Percentiles rank a stretch among this genome's conserved stretches.
phyloP scores from a whole-genome alignment of 1,139 yeast genomes.

The Kluyveromyces marxianus region DNA sequence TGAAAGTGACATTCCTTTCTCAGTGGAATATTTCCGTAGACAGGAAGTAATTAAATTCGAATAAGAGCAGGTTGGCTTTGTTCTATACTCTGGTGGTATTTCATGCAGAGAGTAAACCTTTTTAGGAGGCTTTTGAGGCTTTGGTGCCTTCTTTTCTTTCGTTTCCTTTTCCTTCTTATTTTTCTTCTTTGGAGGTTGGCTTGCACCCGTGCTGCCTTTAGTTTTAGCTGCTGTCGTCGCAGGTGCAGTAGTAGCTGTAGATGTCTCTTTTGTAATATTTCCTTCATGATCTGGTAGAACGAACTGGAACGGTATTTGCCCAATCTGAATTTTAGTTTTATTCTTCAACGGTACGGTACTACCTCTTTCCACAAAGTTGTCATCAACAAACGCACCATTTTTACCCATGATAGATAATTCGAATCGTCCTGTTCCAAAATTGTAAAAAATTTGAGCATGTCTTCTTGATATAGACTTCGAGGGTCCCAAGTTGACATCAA shows the following conservation, averaged over 20 bases:
- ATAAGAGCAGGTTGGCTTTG: slow-evolving; percentile 75
- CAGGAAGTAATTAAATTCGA: slow-evolving; percentile 77
- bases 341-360: slow-evolving; percentile 79
- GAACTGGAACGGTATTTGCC: slow-evolving; percentile 82
- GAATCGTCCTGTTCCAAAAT: slow-evolving; percentile 88
- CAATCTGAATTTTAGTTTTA: slow-evolving; percentile 82
- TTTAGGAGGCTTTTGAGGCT: slow-evolving; percentile 49
- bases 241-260: too few relatives aligned
- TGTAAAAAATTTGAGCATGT: slow-evolving; percentile 91
- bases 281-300: slow-evolving; percentile 53
- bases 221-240: slow-evolving; percentile 1
- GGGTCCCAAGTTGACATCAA: slow-evolving; percentile 86
- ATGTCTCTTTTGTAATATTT: slow-evolving; percentile 5
- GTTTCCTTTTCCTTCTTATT: slow-evolving; percentile 12
- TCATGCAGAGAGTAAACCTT: slow-evolving; percentile 62
- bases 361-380: slow-evolving; percentile 78
- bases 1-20: slow-evolving; percentile 70
- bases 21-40: slow-evolving; percentile 53
- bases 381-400: slow-evolving; percentile 95
- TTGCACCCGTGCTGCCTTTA: slow-evolving; percentile 5
- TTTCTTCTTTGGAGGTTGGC: slow-evolving; percentile 11
- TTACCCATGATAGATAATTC: slow-evolving; percentile 86
- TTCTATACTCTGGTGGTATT: slow-evolving; percentile 77
- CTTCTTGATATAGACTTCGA: slow-evolving; percentile 87
- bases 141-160: slow-evolving; percentile 39